A percentile compares a stretch with the other conserved stretches of the same genome.
These are phyloP conservation scores for Pascua guehoae DNA, from an alignment of 1,284 basidiomycete genomes.

Conservation along the genomic window DNA sequence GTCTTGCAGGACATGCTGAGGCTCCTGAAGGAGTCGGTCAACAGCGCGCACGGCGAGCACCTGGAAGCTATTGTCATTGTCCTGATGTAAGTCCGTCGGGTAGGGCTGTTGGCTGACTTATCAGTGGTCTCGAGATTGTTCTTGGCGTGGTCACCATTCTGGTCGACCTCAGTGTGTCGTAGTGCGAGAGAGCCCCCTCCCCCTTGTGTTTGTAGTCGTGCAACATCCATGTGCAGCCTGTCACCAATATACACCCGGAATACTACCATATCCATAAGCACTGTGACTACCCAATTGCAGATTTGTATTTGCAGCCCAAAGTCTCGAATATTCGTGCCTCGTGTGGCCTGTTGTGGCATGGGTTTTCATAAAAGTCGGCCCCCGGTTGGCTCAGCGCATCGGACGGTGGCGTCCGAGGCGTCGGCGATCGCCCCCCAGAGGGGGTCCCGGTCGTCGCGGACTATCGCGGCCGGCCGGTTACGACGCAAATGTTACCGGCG, in stretches of 20 bases:
- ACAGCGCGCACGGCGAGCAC: constrained; percentile 83
- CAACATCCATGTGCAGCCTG: not conserved
- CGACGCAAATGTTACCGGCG: no score
- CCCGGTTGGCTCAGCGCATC: no score
- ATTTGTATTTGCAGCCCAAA: no score
- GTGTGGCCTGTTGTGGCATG: no score
- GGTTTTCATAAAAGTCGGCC: no score
- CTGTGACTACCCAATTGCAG: no score
- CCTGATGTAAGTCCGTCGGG: constrained; percentile 65
- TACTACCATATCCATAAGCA: not conserved
- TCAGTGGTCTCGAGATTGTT: constrained; percentile 50
- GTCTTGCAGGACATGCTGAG: constrained; percentile 96
- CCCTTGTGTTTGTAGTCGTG: constrained; percentile 3
- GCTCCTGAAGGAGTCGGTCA: constrained; percentile 84
- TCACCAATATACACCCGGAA: no score
- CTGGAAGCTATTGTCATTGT: constrained; percentile 94
- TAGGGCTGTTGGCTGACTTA: constrained; percentile 1
- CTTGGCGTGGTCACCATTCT: constrained; percentile 69
- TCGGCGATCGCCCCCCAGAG: no score
- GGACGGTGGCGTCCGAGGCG: no score
- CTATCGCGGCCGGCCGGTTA: no score
- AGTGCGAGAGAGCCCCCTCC: not conserved
- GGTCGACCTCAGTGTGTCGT: constrained; percentile 58
- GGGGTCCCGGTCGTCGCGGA: no score
- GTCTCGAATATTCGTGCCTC: no score